phyloP scores from a whole-genome alignment of 1,284 basidiomycete genomes.

The Omphalotus olearius region DNA sequence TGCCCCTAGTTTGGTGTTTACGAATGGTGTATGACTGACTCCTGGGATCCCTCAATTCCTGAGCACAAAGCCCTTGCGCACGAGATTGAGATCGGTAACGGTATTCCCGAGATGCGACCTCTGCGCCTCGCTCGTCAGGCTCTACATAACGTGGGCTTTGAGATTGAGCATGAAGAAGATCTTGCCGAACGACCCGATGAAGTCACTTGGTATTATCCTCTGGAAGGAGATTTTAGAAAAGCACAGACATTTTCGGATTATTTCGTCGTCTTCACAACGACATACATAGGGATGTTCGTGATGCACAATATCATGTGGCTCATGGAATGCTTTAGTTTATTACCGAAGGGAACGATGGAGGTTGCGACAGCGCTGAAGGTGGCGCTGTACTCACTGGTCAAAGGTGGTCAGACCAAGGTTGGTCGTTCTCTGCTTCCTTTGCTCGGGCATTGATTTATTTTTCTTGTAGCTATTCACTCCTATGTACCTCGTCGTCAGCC shows the following conservation, averaged over 20 bases:
- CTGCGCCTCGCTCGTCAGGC: conserved; percentile 74
- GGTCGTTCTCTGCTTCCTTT: not conserved
- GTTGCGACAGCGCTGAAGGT: conserved; percentile 89
- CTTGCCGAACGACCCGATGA: conserved; percentile 82
- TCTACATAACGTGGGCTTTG: conserved; percentile 82
- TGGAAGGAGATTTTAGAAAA: conserved; percentile 90
- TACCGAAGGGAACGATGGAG: conserved; percentile 92
- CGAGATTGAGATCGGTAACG: conserved; percentile 89
- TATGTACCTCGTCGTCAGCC: conserved; percentile 5
- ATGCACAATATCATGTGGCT: conserved; percentile 80
- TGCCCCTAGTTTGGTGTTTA: conserved; percentile 84
- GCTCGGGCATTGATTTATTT: not conserved
- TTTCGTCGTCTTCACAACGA: conserved; percentile 86
- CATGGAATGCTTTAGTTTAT: conserved; percentile 75
- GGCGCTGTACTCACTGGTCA: conserved; percentile 78
- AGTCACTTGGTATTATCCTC: conserved; percentile 94
- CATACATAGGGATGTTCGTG: conserved; percentile 81
- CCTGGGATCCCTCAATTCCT: conserved; percentile 85
- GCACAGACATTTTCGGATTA: conserved; percentile 94
- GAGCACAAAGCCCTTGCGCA: conserved; percentile 91
- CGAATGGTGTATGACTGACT: conserved; percentile 99
- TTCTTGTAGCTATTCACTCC: not conserved
- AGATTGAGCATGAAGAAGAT: conserved; percentile 91
- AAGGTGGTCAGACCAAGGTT: conserved; percentile 77
- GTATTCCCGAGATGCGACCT: conserved; percentile 96